phyloP scores from a whole-genome alignment of 306 rosid species.

The Trichosanthes cucumerina region DNA sequence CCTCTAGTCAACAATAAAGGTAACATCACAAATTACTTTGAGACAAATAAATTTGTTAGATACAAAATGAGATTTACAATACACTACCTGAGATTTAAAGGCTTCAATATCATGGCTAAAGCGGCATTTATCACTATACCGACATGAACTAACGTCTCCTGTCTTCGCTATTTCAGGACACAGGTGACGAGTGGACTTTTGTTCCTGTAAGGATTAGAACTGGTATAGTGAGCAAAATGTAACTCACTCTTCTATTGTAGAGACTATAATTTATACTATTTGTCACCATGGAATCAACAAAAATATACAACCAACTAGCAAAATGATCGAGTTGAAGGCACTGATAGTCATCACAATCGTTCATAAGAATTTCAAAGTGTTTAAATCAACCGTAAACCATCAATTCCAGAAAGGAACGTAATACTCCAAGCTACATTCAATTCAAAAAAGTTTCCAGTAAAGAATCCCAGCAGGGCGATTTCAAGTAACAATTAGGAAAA shows the following conservation, averaged over 20 bases:
- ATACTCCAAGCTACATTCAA: not conserved
- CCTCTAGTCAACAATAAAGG: not conserved
- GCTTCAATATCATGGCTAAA: conserved; percentile 76
- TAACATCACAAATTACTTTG: not conserved
- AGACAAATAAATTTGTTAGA: not conserved
- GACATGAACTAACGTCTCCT: conserved; percentile 62
- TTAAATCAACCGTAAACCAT: not conserved
- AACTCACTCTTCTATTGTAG: not conserved
- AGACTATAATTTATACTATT: not conserved
- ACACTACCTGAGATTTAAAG: conserved; percentile 59
- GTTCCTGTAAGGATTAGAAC: conserved; percentile 36
- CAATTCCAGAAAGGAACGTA: not conserved
- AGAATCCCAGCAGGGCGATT: not conserved
- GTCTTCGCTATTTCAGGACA: conserved; percentile 68
- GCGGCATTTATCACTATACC: conserved; percentile 68
- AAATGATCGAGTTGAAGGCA: not conserved
- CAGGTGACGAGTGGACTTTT: conserved; percentile 42
- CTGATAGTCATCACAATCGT: not conserved
- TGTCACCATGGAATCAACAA: not conserved
- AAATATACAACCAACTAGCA: not conserved
- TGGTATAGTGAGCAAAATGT: not conserved
- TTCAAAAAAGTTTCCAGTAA: not conserved
- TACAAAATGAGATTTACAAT: not conserved
- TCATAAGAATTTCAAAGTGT: not conserved
- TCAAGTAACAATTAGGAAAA: not conserved